These are phyloP conservation scores for Acorus calamus DNA, from an alignment of 106 monocot species.

Conservation along the genomic window DNA sequence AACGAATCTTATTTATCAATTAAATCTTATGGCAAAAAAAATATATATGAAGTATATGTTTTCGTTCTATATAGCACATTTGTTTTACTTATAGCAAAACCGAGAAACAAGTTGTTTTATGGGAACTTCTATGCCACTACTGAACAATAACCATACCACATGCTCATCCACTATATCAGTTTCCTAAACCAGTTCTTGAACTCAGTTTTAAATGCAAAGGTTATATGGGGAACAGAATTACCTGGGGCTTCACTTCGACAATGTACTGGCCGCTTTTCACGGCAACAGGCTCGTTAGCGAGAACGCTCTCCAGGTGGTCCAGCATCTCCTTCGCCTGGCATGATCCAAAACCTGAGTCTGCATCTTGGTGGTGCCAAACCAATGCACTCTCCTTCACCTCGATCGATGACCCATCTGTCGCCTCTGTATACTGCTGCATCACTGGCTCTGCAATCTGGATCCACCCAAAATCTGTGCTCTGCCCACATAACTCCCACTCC, in stretches of 20 bases:
- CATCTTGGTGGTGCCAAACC: conserved; percentile 50
- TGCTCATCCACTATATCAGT: too few species aligned
- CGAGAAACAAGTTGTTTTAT: too few species aligned
- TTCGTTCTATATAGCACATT: too few species aligned
- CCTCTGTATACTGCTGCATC: conserved; percentile 49
- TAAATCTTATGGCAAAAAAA: too few species aligned
- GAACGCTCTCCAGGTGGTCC: conserved; percentile 50
- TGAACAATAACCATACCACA: too few species aligned
- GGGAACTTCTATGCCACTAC: too few species aligned
- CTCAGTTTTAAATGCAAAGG: too few species aligned
- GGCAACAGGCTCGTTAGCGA: conserved; percentile 45
- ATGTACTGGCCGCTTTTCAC: conserved; percentile 53
- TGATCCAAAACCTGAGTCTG: conserved; percentile 49
- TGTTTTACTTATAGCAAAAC: too few species aligned
- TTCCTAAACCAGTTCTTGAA: too few species aligned
- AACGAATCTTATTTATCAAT: too few species aligned
- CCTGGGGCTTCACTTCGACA: conserved; percentile 58
- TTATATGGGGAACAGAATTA: background rate
- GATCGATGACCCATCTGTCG: conserved; percentile 48
- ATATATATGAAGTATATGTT: too few species aligned
- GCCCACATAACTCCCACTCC: conserved; percentile 25
- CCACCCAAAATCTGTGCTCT: conserved; percentile 29
- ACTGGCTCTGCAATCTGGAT: conserved; percentile 52
- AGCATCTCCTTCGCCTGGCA: conserved; percentile 48
- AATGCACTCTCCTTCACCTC: conserved; percentile 49